Percentiles rank a stretch among this genome's conserved stretches.
Conservation (phyloP, 495 filamentous ascomycete genomes). For the Sordaria brevicollis region DNA sequence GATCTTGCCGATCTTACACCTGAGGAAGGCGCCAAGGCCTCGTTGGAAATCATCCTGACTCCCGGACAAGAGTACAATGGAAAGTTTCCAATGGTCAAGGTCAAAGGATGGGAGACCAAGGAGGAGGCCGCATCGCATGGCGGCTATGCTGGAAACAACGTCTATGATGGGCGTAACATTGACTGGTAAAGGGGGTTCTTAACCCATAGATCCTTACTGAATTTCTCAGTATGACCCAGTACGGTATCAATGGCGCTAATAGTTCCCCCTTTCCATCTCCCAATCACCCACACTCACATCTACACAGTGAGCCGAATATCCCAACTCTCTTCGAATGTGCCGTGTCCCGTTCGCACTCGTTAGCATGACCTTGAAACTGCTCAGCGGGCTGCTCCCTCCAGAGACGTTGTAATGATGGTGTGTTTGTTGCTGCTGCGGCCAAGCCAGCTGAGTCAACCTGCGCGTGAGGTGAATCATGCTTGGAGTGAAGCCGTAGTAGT, state of each 20-base stretch:
- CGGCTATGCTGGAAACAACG: not conserved
- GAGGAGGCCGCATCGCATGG: not conserved
- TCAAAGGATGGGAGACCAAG: slow-evolving; percentile 32
- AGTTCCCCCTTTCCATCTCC: not conserved
- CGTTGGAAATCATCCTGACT: slow-evolving; percentile 35
- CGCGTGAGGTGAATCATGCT: no score
- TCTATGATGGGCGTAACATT: slow-evolving; percentile 1
- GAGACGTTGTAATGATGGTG: no score
- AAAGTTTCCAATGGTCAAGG: slow-evolving; percentile 34
- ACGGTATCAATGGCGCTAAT: no score
- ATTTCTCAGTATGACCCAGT: no score
- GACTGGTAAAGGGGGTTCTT: not conserved
- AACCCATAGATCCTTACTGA: no score
- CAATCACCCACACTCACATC: not conserved
- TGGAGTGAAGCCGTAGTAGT: no score
- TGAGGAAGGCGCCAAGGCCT: slow-evolving; percentile 32
- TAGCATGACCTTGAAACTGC: not conserved
- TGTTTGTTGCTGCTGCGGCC: no score
- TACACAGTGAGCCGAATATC: not conserved
- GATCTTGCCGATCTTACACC: slow-evolving; percentile 32
- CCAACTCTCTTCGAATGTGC: not conserved
- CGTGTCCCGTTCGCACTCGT: not conserved
- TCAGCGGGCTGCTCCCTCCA: no score
- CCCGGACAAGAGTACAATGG: slow-evolving; percentile 29
- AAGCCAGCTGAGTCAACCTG: no score